These are phyloP conservation scores for Aureobasidium sp. DNA, from an alignment of 2,329 filamentous ascomycete genomes.

Conservation along the genomic window DNA sequence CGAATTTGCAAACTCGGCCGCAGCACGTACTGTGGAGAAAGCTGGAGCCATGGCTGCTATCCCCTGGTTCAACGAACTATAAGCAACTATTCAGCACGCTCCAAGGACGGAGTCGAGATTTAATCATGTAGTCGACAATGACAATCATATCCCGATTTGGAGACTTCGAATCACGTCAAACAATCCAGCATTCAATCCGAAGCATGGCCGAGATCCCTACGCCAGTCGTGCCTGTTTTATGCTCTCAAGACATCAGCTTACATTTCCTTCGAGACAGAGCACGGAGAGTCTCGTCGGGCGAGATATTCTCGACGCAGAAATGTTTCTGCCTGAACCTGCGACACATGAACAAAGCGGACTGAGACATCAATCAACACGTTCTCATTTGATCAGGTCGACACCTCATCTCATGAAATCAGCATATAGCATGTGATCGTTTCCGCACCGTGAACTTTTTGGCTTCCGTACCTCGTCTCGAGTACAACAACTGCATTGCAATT, in stretches of 20 bases:
- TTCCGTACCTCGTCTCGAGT: neutral
- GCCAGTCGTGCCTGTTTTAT: neutral
- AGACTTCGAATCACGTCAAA: no score
- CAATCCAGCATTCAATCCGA: no score
- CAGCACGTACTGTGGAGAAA: slow-evolving; percentile 59
- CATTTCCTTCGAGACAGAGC: neutral
- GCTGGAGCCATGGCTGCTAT: slow-evolving; percentile 60
- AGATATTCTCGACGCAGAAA: neutral
- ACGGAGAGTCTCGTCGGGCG: neutral
- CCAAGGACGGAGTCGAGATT: neutral
- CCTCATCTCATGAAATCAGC: no score
- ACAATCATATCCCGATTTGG: neutral
- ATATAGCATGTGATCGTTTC: neutral
- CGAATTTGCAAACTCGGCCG: slow-evolving; percentile 53
- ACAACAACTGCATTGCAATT: neutral
- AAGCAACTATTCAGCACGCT: neutral
- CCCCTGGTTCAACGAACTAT: slow-evolving; percentile 53
- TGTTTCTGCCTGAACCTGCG: neutral
- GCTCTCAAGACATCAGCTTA: neutral
- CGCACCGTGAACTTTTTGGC: neutral
- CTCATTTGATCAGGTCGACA: neutral
- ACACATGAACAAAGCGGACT: neutral
- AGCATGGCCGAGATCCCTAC: neutral
- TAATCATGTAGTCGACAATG: neutral
- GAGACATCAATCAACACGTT: neutral